Evolutionary conservation across 805 yeast genomes (phyloP).

Genomic region (Sugiyamaella marilandica): DNA sequence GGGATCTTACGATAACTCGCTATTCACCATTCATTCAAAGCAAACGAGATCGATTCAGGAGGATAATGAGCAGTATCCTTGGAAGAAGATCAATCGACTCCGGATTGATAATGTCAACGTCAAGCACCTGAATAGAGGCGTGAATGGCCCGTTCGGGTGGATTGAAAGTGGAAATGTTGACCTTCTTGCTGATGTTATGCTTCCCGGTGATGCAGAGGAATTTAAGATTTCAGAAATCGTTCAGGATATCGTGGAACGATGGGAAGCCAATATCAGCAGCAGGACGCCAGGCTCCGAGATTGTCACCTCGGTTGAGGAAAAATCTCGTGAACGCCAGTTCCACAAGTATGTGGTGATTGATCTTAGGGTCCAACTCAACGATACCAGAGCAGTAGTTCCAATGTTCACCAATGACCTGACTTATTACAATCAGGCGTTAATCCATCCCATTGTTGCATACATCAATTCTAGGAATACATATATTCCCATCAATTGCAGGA

Average conservation of each 20-base stretch:
- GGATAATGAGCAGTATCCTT: constrained; percentile 32
- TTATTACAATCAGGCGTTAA: constrained; percentile 86
- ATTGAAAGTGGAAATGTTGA: constrained; percentile 88
- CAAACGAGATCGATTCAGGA: constrained; percentile 44
- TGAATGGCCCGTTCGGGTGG: constrained; percentile 95
- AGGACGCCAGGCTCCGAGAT: constrained; percentile 24
- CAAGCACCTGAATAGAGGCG: constrained; percentile 86
- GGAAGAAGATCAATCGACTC: constrained; percentile 67
- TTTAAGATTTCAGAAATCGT: constrained; percentile 37
- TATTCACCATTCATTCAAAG: constrained; percentile 84
- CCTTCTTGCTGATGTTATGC: constrained; percentile 84
- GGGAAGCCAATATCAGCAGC: constrained; percentile 32
- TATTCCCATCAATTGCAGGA: constrained; percentile 79
- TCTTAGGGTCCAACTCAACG: constrained; percentile 69
- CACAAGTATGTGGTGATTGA: constrained; percentile 69
- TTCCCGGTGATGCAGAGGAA: constrained; percentile 61
- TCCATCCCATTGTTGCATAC: constrained; percentile 92
- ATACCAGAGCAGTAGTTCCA: constrained; percentile 87
- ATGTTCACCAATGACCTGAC: constrained; percentile 80
- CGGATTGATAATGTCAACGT: constrained; percentile 80
- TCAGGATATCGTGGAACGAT: constrained; percentile 37
- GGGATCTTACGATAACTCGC: constrained; percentile 89
- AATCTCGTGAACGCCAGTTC: constrained; percentile 29
- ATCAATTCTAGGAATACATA: constrained; percentile 86
- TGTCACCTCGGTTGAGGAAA: constrained; percentile 29